Percentiles rank a stretch among this genome's conserved stretches.
Evolutionary conservation across 2,329 filamentous ascomycete species (phyloP).

Genomic region (Diplodia scrobiculata): DNA sequence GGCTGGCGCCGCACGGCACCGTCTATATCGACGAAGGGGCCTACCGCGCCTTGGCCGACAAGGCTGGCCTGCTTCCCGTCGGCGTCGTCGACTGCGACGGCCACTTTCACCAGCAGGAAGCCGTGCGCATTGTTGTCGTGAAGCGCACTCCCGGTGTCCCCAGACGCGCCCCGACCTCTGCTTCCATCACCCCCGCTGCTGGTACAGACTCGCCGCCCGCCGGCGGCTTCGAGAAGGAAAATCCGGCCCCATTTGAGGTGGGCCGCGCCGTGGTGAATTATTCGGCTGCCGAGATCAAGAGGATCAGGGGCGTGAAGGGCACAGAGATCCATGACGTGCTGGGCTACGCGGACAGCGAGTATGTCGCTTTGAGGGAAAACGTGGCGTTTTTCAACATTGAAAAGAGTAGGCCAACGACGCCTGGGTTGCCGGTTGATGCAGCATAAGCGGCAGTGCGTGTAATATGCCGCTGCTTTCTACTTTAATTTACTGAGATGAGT

Average conservation of each 20-base stretch:
- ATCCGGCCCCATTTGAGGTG: constrained; percentile 64
- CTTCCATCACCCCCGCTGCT: too few species aligned
- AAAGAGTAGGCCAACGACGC: constrained; percentile 45
- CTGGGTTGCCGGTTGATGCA: constrained; percentile 31
- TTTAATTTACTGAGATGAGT: not conserved
- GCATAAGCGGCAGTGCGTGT: not conserved
- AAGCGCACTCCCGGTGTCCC: constrained; percentile 50
- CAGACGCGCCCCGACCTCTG: not conserved
- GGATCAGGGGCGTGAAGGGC: constrained; percentile 83
- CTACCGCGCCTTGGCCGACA: constrained; percentile 74
- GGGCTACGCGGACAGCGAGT: constrained; percentile 93
- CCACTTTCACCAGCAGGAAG: constrained; percentile 86
- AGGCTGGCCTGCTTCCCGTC: constrained; percentile 84
- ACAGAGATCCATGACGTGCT: constrained; percentile 76
- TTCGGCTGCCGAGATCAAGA: constrained; percentile 75
- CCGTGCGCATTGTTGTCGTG: constrained; percentile 82
- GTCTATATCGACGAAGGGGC: constrained; percentile 93
- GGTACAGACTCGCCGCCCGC: constrained; percentile 1
- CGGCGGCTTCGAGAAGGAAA: constrained; percentile 38
- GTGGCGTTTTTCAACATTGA: constrained; percentile 68
- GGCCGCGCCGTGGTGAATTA: constrained; percentile 92
- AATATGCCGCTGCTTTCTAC: not conserved
- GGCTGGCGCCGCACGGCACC: constrained; percentile 84
- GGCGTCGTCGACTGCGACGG: constrained; percentile 91
- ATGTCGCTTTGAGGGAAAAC: constrained; percentile 85